phyloP scores from a whole-genome alignment of 306 rosid species.

The Cicer pinnatifidum region DNA sequence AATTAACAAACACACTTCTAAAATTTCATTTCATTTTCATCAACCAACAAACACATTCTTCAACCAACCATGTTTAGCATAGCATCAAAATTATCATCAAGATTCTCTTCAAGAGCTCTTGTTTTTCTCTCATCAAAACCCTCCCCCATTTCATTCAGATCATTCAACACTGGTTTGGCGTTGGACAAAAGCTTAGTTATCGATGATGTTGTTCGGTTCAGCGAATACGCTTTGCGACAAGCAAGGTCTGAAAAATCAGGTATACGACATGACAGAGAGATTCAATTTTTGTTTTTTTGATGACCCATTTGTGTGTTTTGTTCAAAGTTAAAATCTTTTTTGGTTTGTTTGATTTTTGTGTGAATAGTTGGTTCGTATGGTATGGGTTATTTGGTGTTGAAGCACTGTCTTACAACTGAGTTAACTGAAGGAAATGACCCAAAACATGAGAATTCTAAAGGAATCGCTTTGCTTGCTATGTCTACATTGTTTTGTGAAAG shows the following conservation, averaged over 20 bases:
- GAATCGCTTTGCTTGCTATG: conserved; percentile 73
- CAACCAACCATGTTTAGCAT: conserved; percentile 57
- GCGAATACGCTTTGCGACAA: conserved; percentile 72
- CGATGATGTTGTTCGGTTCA: conserved; percentile 72
- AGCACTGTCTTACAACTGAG: conserved; percentile 70
- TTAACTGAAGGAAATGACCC: conserved; percentile 60
- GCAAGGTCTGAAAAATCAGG: conserved; percentile 86
- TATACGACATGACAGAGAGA: too few species aligned
- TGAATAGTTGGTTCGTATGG: conserved; percentile 75
- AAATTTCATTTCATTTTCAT: too few species aligned
- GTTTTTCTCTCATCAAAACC: conserved; percentile 47
- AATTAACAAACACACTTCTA: too few species aligned
- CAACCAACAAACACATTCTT: neutral
- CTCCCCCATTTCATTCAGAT: conserved; percentile 49
- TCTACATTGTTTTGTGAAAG: conserved; percentile 80
- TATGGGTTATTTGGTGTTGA: conserved; percentile 66
- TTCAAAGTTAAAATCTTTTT: conserved; percentile 24
- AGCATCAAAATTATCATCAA: conserved; percentile 52
- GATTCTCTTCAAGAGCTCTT: conserved; percentile 45
- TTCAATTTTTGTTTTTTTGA: conserved; percentile 8
- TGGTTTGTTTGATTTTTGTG: conserved; percentile 2
- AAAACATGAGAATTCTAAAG: conserved; percentile 61
- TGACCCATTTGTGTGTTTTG: conserved; percentile 29
- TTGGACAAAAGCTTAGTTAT: conserved; percentile 47
- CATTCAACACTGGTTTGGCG: conserved; percentile 52